phyloP scores from a whole-genome alignment of 2,329 filamentous ascomycete species.

The Nannizziopsis barbatae region DNA sequence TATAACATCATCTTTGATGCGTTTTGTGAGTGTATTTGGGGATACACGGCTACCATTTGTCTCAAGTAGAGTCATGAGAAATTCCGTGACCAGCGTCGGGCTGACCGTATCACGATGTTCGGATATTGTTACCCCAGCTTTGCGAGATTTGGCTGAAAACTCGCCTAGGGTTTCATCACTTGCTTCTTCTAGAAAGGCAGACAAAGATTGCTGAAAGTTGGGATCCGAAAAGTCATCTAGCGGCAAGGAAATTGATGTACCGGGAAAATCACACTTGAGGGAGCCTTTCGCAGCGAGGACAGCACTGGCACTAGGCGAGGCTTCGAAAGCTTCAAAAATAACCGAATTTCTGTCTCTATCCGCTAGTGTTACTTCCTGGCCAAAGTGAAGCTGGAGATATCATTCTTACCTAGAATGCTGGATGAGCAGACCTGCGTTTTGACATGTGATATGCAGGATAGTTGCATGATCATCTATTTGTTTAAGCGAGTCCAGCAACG shows the following conservation, averaged over 20 bases:
- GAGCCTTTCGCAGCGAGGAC: conserved; percentile 32
- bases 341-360: conserved; percentile 22
- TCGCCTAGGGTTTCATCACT: conserved; percentile 26
- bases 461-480: not conserved
- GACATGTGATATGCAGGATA: not conserved
- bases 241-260: conserved; percentile 27
- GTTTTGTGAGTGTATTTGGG: conserved; percentile 15
- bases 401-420: not conserved
- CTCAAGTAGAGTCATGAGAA: conserved; percentile 34
- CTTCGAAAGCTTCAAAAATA: conserved; percentile 38
- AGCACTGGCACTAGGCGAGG: conserved; percentile 32
- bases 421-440: conserved; percentile 6
- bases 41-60: conserved; percentile 27
- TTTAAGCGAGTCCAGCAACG: not conserved
- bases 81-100: conserved; percentile 44
- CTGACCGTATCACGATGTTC: conserved; percentile 42
- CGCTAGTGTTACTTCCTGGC: not conserved
- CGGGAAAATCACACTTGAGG: conserved; percentile 38
- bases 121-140: conserved; percentile 27
- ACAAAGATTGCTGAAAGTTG: conserved; percentile 22
- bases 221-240: conserved; percentile 17
- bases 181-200: conserved; percentile 27
- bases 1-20: conserved; percentile 42
- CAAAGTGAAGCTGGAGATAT: not conserved
- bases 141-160: conserved; percentile 29